Evolutionary conservation across 352 stramenopile species (phyloP), one percentile per base, ranked within the genome.

Genomic region (Globisporangium orthogonon): DNA sequence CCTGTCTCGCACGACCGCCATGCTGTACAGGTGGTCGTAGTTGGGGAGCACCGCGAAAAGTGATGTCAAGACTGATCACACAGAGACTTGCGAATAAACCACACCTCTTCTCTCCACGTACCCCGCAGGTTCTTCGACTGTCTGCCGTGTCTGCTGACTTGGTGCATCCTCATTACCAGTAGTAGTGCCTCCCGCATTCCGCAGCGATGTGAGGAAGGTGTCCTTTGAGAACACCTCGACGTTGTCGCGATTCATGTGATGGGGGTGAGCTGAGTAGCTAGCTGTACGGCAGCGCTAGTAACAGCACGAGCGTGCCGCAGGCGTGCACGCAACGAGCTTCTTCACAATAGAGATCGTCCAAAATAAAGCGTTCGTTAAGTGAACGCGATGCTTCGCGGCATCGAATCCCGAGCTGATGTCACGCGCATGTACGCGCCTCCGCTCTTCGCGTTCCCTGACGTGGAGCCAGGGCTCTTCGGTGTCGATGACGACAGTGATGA

Each of bases 161-260:
- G 52, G 44, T 6, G 37, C 50, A 51, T 50, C 47, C 9, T 47
- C 48, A 15, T 30, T 39, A 28, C 57, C 67, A 35, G 59, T 23
- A 35, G 59, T 23, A 17, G 35, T 60, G 13, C 62, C 62, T 17
- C 62, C 60, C 0, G 65, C 65, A 50, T 77, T 72, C 40, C 83
- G 84, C 11, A 92, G 60, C 15, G 82, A 80, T 2, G 82, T 90
- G 31, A 92, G 60, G 58, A 92, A 92, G 2, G 82, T 90, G 57
- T 92, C 76, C 55, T 87, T 89, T n/a, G 77, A 83, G 58, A 92
- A 89, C 35, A 89, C 68, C 35, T 90, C 79, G 3, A 63, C 51
- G 33, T 61, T 65, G 15, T 83, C 75, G 62, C 81, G 73, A 41
- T 69, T 87, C 79, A 63, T 37, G 31, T 6, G 31, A 37, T 37